Base-by-base conservation (phyloP, 2,329 filamentous ascomycete species). In the Clarireedia sp. region DNA sequence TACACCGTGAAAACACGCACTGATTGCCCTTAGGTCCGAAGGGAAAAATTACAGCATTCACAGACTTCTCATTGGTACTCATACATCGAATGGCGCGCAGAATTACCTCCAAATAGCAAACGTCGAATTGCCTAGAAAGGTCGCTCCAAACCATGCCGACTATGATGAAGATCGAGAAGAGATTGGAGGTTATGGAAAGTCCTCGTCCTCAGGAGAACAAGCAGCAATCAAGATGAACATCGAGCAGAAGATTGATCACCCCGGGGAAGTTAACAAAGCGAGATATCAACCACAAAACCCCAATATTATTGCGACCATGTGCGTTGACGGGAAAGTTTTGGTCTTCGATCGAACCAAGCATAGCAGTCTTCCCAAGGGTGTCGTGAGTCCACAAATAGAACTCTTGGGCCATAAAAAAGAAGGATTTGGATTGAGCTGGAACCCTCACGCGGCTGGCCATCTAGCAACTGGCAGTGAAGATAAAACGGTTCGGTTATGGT, bases 311-410 rank as follows among this genome's bases (percentile, higher is more conserved):
- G 94, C 94, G 3, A 96, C 94, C 0, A 85, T 96, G 73, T 90
- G 89, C 61, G 83, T 89, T 7, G 89, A 96, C 69, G 88, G 89
- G 60, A 86, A 84, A 62, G 88, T 96, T 43, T 83, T 97, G 70
- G 84, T 99, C 63, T 99, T 95, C 74, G 94, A 99, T 74, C 86
- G 92, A 62, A 95, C 92, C 52, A 97, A 96, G 78, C 92, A 97
- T 70, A 86, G 86, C 48, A 82, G 86, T 55, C 76, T 85, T 60
- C 90, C 92, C 7, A 81, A 85, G 24, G 64, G 66, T 26, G 52
- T 66, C 36, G 59, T 65, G 12, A 80, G 75, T 51, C 79, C 84
- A 12, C 78, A 82, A 2, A 75, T 75, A 33, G 83, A 87, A 48
- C 78, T 91, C 59, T 86, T 87, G 44, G 94, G 94, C 3, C 94